Evolutionary conservation across 1,284 basidiomycete species (phyloP), one percentile per base, ranked within the genome.

Genomic region (Heliocybe sulcata): DNA sequence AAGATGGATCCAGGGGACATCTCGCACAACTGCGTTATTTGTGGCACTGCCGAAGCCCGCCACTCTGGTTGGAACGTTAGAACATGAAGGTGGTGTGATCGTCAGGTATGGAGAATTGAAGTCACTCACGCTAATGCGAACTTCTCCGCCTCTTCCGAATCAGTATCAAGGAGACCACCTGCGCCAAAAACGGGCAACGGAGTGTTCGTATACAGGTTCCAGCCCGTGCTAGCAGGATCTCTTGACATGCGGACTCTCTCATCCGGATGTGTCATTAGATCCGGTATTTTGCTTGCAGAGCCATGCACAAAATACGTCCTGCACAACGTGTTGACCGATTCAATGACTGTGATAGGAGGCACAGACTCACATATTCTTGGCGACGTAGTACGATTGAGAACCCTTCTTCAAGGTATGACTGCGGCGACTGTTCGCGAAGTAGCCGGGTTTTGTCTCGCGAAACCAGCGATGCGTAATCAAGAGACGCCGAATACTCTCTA

Each of bases 341-440:
- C 3, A 20, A 42, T 42, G 16, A 42, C 6, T 25, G 8, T 22
- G 11, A n/a, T 49, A 29, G 8, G 25, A 49, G 12, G n/a, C 8
- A n/a, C n/a, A n/a, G 4, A 29, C 27, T 49, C 22, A 25, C 47
- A 49, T 20, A 22, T 49, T n/a, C 14, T 25, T 49, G 8, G 23
- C 47, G 20, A 49, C 16, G 27, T 26, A 22, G 22, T 29, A 29
- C n/a, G 10, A 8, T 11, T 14, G 8, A 12, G 22, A 16, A 11
- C 23, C 47, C 22, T 8, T 29, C 27, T 49, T 49, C 23, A 49
- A 12, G 8, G 27, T 26, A 26, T 49, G 22, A 26, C 47, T 49
- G 14, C 47, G 47, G 20, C 47, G 47, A 29, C 22, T 49, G 47
- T 49, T 49, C 12, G 47, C 47, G 27, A 49, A 49, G 47, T 49